A percentile compares a stretch with the other conserved stretches of the same genome.
Evolutionary conservation across 352 stramenopile species (phyloP).

Genomic region (Pythium rishiriense): DNA sequence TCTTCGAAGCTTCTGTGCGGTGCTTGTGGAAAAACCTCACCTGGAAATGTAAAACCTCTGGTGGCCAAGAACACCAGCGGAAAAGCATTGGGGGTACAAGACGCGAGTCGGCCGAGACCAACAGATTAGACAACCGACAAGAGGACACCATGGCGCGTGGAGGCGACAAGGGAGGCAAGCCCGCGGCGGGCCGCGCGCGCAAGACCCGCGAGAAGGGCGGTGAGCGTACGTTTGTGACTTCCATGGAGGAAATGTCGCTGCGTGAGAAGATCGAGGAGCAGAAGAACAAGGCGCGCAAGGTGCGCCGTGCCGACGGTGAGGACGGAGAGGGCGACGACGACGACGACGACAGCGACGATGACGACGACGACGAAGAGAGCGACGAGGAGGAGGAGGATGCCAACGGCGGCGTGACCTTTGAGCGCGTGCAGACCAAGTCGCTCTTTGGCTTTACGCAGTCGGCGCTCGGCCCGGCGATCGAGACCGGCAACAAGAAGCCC

Average conservation of each 20-base stretch:
- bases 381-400: conserved; percentile 40
- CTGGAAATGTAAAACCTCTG: conserved; percentile 22
- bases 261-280: conserved; percentile 74
- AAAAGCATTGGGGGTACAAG: neutral
- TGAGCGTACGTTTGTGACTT: conserved; percentile 79
- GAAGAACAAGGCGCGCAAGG: conserved; percentile 70
- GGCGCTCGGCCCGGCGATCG: conserved; percentile 52
- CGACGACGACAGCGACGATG: conserved; percentile 55
- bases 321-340: conserved; percentile 38
- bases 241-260: conserved; percentile 78
- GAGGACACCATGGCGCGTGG: conserved; percentile 16
- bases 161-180: conserved; percentile 56
- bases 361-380: conserved; percentile 30
- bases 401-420: conserved; percentile 63
- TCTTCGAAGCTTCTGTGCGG: conserved; percentile 26
- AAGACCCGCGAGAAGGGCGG: conserved; percentile 75
- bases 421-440: conserved; percentile 75
- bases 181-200: conserved; percentile 39
- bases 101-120: neutral
- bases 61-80: conserved; percentile 9
- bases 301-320: conserved; percentile 49
- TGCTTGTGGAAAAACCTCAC: conserved; percentile 28
- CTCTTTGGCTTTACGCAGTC: conserved; percentile 70
- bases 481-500: conserved; percentile 72
- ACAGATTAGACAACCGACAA: neutral